Percentiles rank a stretch among this genome's conserved stretches.
Evolutionary conservation across 2,329 filamentous ascomycete species (phyloP).

Genomic region (Arthrobotrys musiformis): DNA sequence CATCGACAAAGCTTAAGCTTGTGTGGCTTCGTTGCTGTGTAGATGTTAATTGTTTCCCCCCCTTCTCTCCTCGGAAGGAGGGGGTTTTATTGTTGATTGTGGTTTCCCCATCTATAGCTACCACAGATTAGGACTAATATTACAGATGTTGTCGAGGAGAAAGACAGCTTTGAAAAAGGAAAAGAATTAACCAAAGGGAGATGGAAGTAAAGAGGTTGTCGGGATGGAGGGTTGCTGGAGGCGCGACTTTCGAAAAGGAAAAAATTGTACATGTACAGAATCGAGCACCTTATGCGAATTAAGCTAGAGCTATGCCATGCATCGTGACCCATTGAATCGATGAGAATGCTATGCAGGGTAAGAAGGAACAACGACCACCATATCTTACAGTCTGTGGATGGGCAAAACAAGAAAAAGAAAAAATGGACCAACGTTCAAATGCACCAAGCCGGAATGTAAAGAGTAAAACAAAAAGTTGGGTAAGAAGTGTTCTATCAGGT

Average conservation of each 20-base stretch:
- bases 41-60: background rate
- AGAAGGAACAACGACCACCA: background rate
- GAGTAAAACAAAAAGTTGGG: constrained; percentile 3
- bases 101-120: constrained; percentile 12
- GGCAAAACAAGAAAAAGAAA: constrained; percentile 14
- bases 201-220: constrained; percentile 34
- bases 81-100: constrained; percentile 8
- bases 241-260: constrained; percentile 19
- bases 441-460: constrained; percentile 15
- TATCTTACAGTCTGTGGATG: constrained; percentile 51
- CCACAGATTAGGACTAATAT: constrained; percentile 50
- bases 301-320: background rate
- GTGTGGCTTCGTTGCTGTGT: background rate
- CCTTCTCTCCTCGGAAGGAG: constrained; percentile 22
- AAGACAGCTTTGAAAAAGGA: background rate
- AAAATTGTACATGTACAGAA: constrained; percentile 16
- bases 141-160: constrained; percentile 27
- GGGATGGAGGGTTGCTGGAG: background rate
- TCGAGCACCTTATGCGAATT: constrained; percentile 1
- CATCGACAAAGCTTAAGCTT: background rate
- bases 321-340: constrained; percentile 23
- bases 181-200: constrained; percentile 14
- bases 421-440: constrained; percentile 25
- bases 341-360: constrained; percentile 1
- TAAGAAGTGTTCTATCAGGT: constrained; percentile 47